phyloP scores from a whole-genome alignment of 1,139 yeast species.

The Sugiyamaella grinbergsii region DNA sequence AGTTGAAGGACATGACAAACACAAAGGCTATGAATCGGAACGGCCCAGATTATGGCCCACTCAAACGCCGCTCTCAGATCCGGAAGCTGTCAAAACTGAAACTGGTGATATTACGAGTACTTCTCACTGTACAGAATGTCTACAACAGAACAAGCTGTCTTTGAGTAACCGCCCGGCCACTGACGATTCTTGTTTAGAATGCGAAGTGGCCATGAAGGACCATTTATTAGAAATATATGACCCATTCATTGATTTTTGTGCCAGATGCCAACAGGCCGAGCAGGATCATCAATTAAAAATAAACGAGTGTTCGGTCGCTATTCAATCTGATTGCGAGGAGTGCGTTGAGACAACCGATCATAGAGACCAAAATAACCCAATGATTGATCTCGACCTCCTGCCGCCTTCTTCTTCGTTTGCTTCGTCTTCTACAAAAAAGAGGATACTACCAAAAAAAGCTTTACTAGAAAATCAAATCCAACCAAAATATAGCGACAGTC shows the following conservation, averaged over 20 bases:
- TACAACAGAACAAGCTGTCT: background rate
- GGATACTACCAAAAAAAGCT: constrained; percentile 11
- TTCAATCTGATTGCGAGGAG: constrained; percentile 14
- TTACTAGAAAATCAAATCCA: constrained; percentile 16
- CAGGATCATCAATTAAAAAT: constrained; percentile 23
- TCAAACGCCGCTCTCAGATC: constrained; percentile 11
- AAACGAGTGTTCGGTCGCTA: constrained; percentile 8
- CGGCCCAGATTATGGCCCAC: background rate
- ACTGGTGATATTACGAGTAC: constrained; percentile 7
- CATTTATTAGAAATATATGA: constrained; percentile 22
- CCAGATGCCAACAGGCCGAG: constrained; percentile 28
- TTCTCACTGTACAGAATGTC: constrained; percentile 8
- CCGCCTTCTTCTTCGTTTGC: background rate
- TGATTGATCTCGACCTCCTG: background rate
- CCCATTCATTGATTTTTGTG: constrained; percentile 24
- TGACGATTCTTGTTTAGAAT: constrained; percentile 17
- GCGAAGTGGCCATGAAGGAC: constrained; percentile 22
- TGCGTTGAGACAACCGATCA: background rate
- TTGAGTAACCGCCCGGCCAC: background rate
- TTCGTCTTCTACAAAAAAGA: background rate
- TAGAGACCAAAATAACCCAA: background rate
- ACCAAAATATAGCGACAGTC: constrained; percentile 16
- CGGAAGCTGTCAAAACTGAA: constrained; percentile 8
- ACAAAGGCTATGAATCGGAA: no score
- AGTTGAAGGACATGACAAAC: no score